These are phyloP conservation scores for Trichoderma afroharzianum DNA, from an alignment of 2,329 filamentous ascomycete genomes.

Conservation along the genomic window DNA sequence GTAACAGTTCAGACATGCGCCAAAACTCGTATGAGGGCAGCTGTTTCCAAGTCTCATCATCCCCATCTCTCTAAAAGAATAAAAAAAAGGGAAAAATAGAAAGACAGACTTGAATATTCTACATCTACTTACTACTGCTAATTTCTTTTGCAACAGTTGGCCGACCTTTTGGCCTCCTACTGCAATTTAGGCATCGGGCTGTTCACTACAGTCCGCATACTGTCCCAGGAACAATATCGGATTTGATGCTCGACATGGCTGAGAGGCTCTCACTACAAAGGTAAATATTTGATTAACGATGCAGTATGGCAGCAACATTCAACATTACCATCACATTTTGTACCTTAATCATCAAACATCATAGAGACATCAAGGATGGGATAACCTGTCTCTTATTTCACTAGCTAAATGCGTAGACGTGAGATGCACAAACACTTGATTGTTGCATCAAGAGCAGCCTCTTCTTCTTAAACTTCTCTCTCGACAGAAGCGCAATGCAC, in stretches of 20 bases:
- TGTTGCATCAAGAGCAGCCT: constrained; percentile 22
- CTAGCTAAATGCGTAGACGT: constrained; percentile 19
- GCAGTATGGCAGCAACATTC: not conserved
- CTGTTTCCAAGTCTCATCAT: not conserved
- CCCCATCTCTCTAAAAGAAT: not conserved
- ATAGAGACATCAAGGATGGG: not conserved
- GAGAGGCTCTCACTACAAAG: not conserved
- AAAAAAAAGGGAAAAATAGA: not conserved
- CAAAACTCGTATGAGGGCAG: not conserved
- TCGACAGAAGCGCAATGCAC: constrained; percentile 23
- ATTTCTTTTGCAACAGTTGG: not conserved
- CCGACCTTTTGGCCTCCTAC: not conserved
- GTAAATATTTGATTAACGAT: not conserved
- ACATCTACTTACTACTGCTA: not conserved
- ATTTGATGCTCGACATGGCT: not conserved
- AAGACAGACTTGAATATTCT: not conserved
- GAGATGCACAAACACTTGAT: constrained; percentile 29
- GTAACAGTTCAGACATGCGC: not conserved
- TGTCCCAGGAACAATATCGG: not conserved
- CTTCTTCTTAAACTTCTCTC: constrained; percentile 3
- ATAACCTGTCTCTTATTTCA: constrained; percentile 19
- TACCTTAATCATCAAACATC: not conserved
- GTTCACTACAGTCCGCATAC: not conserved
- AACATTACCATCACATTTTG: not conserved
- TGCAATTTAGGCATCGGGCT: not conserved